Evolutionary conservation across 805 yeast species (phyloP), one percentile per base, ranked within the genome.

Genomic region (Candida corydali): DNA sequence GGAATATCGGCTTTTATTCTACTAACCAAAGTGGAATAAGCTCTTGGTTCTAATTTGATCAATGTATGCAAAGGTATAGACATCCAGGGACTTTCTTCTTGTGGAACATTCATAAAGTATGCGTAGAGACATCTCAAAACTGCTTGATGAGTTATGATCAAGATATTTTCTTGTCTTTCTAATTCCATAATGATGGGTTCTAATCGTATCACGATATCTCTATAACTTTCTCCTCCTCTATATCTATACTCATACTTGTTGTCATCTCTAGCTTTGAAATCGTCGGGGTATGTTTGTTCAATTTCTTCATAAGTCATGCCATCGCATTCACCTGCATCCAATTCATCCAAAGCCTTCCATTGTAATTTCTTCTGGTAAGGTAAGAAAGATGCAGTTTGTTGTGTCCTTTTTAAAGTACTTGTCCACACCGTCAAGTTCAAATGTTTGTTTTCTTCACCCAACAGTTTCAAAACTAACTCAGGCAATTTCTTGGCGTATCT

Each of bases 181-280:
- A 93, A 73, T 61, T 93, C 98, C 98, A 93, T 93, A 43, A 93
- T 93, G 47, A 93, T 88, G 4, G 99, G 99, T 57, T 93, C 99
- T 39, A 93, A 70, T 39, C 99, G 71, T 29, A 89, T 83, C 30
- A 91, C 96, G 27, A 93, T 95, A 52, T 93, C 99, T 40, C 96
- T 76, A 60, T 93, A 93, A 4, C 95, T 84, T 62, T 93, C 99
- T 30, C 99, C 99, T 8, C 98, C 98, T 29, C 96, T 76, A 60
- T 93, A 93, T 37, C 98, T 75, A 62, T 93, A 93, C 56, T 87
- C 96, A 57, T 85, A 93, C 65, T 93, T 93, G 65, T 93, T 84
- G 47, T 86, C 96, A 57, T 93, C 98, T 41, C 99, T 76, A 6
- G 96, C 96, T 49, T 79, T 84, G 65, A 93, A 93, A 54, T 93